A percentile compares a stretch with the other conserved stretches of the same genome.
Conservation (phyloP, 2,329 filamentous ascomycete species). For the Fragosphaeria purpurea region DNA sequence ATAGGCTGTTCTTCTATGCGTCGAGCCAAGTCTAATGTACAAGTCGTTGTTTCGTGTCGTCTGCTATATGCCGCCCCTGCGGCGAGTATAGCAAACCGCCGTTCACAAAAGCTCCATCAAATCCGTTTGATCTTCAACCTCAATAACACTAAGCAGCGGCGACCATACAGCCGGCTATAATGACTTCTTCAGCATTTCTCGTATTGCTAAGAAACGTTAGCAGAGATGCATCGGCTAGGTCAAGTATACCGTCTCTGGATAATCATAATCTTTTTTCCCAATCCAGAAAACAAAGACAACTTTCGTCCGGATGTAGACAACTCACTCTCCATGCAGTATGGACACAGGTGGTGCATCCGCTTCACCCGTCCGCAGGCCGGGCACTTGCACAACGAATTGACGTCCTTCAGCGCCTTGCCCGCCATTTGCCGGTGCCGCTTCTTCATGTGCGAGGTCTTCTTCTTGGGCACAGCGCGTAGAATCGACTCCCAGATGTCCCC, state of each 20-base stretch:
- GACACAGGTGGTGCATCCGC: conserved; percentile 79
- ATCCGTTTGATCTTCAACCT: too few species aligned
- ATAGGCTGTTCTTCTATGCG: too few species aligned
- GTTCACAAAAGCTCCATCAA: too few species aligned
- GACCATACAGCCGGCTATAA: not conserved
- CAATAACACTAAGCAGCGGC: too few species aligned
- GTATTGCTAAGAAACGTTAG: conserved; percentile 31
- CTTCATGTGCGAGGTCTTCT: conserved; percentile 96
- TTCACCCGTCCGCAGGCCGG: conserved; percentile 82
- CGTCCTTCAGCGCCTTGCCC: conserved; percentile 87
- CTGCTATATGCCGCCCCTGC: too few species aligned
- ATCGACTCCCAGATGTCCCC: conserved; percentile 88
- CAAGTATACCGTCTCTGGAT: too few species aligned
- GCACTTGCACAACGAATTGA: conserved; percentile 78
- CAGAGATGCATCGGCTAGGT: not conserved
- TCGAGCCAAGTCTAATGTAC: too few species aligned
- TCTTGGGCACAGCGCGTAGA: conserved; percentile 89
- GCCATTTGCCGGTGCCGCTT: conserved; percentile 90
- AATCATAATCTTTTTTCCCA: too few species aligned
- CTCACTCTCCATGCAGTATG: conserved; percentile 48
- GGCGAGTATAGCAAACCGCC: too few species aligned
- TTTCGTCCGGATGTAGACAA: not conserved
- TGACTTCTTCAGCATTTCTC: conserved; percentile 24
- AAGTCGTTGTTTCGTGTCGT: too few species aligned
- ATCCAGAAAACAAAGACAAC: too few species aligned